Conservation (phyloP, 805 yeast species). For the Lipomyces oligophaga region DNA sequence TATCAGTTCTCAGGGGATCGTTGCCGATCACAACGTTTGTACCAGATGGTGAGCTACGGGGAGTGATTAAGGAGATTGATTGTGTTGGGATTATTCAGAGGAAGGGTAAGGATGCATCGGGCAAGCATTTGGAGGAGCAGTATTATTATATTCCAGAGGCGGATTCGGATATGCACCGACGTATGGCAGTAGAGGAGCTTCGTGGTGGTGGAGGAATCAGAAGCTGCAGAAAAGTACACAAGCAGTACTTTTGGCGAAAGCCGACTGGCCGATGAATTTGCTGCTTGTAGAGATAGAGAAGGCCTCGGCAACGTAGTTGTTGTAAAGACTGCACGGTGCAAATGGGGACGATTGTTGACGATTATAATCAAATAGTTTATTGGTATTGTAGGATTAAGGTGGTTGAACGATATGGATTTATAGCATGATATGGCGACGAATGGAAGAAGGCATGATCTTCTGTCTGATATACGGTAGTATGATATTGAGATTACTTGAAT, state of each 20-base stretch:
- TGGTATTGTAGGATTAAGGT: too few relatives aligned
- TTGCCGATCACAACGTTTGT: conserved; percentile 40
- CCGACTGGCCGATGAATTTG: conserved; percentile 44
- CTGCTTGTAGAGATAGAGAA: too few relatives aligned
- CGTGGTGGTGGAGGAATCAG: conserved; percentile 76
- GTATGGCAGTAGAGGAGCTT: conserved; percentile 62
- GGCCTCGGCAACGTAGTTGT: too few relatives aligned
- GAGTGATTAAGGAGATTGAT: conserved; percentile 44
- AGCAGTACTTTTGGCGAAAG: conserved; percentile 75
- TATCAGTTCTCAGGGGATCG: conserved; percentile 63
- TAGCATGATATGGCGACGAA: too few relatives aligned
- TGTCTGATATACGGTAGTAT: too few relatives aligned
- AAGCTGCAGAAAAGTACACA: conserved; percentile 88
- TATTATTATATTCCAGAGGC: conserved; percentile 84
- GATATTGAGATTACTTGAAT: too few relatives aligned
- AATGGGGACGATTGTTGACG: too few relatives aligned
- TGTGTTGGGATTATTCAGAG: conserved; percentile 88
- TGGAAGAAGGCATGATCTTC: too few relatives aligned
- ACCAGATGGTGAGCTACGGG: conserved; percentile 40
- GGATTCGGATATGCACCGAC: conserved; percentile 70
- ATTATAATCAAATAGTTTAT: too few relatives aligned
- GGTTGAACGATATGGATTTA: too few relatives aligned
- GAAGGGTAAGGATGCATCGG: conserved; percentile 93
- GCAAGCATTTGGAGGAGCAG: conserved; percentile 89
- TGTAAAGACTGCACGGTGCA: too few relatives aligned